Evolutionary conservation across 1,139 yeast genomes (phyloP), one percentile per base, ranked within the genome.

Genomic region (Pichia sp.): DNA sequence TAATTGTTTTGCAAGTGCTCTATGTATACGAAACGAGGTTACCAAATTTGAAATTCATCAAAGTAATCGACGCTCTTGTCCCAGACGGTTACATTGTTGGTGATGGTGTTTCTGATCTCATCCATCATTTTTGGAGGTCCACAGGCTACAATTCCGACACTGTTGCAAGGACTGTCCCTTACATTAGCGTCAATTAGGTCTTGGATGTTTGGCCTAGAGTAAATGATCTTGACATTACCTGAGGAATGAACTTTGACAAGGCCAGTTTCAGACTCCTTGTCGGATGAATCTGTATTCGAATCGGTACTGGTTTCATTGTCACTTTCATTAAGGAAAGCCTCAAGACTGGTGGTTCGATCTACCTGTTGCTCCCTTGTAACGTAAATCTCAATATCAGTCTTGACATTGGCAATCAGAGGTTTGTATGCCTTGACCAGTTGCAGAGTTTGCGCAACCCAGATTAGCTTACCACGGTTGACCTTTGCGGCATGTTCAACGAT

Each of bases 91-190:
- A 44, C 36, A 6, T 36, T 33, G 6, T 29, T 22, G 4, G 52
- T 27, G 10, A 43, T 32, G 2, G 37, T 34, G 28, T 46, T 41
- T 41, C 51, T 49, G 2, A 48, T 7, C 23, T 64, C 66, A 25
- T 66, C 69, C 66, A 64, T 60, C 22, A 55, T 52, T 1, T 62
- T 62, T 16, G 75, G 70, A 34, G 67, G 72, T 2, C 72, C 74
- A 49, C 73, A 68, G 0, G 67, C 50, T 5, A 62, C 52, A 40
- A 63, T 62, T 13, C 63, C 66, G 16, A 66, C 51, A 0, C 70
- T 60, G 1, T 62, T 60, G 5, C 32, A 32, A 6, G 33, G 37
- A 4, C 69, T 51, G 21, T 56, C 60, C 16, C 52, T 48, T 12
- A 67, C 56, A 28, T 59, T 60, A 1, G 52, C 36, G 17, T 49